phyloP scores from a whole-genome alignment of 352 stramenopile genomes.

The Pythium guiyangense region DNA sequence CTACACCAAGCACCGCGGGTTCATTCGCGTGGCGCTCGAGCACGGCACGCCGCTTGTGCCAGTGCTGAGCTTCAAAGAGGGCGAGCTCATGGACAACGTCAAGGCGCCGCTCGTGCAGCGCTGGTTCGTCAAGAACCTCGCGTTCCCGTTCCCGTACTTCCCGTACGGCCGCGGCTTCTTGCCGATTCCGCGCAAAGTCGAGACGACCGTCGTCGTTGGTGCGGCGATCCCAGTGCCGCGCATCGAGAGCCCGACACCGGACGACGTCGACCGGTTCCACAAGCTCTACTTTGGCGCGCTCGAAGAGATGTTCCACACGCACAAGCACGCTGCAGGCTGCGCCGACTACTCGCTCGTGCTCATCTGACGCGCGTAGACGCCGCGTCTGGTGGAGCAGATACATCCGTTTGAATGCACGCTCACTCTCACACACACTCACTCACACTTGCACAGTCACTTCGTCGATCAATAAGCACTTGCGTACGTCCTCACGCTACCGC shows the following conservation, averaged over 20 bases:
- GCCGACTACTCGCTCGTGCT: slow-evolving; percentile 69
- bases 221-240: slow-evolving; percentile 45
- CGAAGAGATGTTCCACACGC: slow-evolving; percentile 54
- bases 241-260: slow-evolving; percentile 37
- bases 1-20: slow-evolving; percentile 75
- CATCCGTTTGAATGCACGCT: not conserved
- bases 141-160: slow-evolving; percentile 77
- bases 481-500: too few relatives aligned
- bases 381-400: too few relatives aligned
- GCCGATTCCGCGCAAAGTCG: slow-evolving; percentile 62
- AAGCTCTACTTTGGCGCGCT: slow-evolving; percentile 52
- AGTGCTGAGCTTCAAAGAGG: slow-evolving; percentile 78
- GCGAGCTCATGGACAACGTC: slow-evolving; percentile 81
- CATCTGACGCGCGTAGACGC: slow-evolving; percentile 22
- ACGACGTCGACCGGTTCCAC: slow-evolving; percentile 65
- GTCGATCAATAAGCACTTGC: too few relatives aligned
- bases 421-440: too few relatives aligned
- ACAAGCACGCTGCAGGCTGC: slow-evolving; percentile 76
- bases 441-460: too few relatives aligned
- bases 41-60: slow-evolving; percentile 69
- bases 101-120: slow-evolving; percentile 61
- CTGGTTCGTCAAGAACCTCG: slow-evolving; percentile 77
- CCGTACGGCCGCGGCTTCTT: slow-evolving; percentile 64
- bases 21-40: slow-evolving; percentile 75
- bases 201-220: slow-evolving; percentile 66